phyloP scores from a whole-genome alignment of 208 protist genomes.

The Angomonas deanei region DNA sequence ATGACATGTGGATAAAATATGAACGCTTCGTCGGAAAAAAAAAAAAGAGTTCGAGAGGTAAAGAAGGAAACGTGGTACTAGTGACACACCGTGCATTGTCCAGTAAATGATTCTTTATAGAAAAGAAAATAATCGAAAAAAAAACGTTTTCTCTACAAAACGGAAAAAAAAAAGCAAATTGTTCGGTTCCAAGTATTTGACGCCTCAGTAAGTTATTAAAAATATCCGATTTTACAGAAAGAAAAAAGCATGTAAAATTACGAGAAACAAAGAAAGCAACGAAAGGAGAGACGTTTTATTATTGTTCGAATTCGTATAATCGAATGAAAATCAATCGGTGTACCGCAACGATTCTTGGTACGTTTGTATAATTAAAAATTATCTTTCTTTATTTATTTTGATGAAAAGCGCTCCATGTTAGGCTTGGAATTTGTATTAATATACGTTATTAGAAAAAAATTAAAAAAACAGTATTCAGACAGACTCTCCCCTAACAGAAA shows the following conservation, averaged over 20 bases:
- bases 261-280: conserved; percentile 4
- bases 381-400: not conserved
- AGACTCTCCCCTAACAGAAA: not conserved
- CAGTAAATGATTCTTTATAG: too few species aligned
- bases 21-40: not conserved
- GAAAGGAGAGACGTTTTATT: conserved; percentile 6
- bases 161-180: not conserved
- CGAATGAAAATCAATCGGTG: not conserved
- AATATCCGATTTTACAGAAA: not conserved
- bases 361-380: not conserved
- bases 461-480: not conserved
- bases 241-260: conserved; percentile 1
- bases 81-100: too few species aligned
- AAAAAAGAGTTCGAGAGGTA: not conserved
- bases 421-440: not conserved
- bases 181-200: not conserved
- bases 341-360: not conserved
- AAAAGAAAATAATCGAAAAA: conserved; percentile 11
- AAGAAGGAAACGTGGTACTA: not conserved
- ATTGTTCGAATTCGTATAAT: conserved; percentile 1
- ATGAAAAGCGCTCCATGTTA: not conserved
- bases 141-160: not conserved
- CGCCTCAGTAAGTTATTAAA: not conserved
- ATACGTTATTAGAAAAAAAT: not conserved
- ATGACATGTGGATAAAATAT: conserved; percentile 26